Evolutionary conservation across 225 moss, liverwort and hornwort species (phyloP), one percentile per base, ranked within the genome.

Genomic region (Thuidium tamariscinum): DNA sequence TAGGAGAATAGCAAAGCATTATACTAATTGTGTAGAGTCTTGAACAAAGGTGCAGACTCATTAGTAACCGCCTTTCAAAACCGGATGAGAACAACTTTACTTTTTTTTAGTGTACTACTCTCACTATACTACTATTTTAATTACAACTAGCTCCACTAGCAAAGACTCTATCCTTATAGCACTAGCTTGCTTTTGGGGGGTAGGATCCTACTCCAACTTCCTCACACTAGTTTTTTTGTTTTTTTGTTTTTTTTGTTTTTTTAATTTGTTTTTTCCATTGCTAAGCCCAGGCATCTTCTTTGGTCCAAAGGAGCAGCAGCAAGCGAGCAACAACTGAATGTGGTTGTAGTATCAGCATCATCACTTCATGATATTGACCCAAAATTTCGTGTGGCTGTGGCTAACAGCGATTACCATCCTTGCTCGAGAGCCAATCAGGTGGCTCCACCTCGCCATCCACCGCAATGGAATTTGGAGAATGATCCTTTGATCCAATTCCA

Each of bases 81-180:
- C 22, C 2, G 22, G 2, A n/a, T 14, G 18, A 9, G 0, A 22
- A 0, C 5, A 51, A 23, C 54, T 75, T 21, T 2, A 0, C 1
- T 0, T 13, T n/a, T 20, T 74, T n/a, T 13, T 2, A 12, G 5
- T 34, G 13, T 13, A 49, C 3, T 32, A 59, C 8, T 23, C 4
- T 11, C 7, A 13, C 1, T 13, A 21, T 4, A 7, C 26, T 16
- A 3, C 34, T 34, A 32, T 10, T 34, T 21, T 13, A 51, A 74
- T 72, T 46, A 7, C 18, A 46, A 44, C 10, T 21, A 74, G 4
- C 7, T 13, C 3, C 21, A 27, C 27, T 5, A 27, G 8, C 0
- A 20, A 1, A 34, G 8, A 21, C 7, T 48, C 21, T 32, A 4
- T 51, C 4, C 34, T 51, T 74, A 22, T 52, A 74, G n/a, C 34